phyloP scores from a whole-genome alignment of 495 filamentous ascomycete species.

The Trichoderma orchidacearum region DNA sequence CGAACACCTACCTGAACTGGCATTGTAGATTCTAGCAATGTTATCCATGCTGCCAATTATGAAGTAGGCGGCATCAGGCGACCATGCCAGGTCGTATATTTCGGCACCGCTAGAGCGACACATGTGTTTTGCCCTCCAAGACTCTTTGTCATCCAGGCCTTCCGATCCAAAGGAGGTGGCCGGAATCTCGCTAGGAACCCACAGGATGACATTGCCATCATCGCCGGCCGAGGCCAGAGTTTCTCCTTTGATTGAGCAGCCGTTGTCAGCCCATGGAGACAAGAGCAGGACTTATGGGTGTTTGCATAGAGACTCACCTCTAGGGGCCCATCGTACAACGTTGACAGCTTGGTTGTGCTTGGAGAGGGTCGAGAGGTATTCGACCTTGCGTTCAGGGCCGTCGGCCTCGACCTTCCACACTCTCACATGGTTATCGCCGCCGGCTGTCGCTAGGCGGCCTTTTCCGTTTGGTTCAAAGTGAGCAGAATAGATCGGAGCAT shows the following conservation, averaged over 20 bases:
- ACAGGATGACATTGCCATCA: conserved; percentile 90
- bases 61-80: conserved; percentile 88
- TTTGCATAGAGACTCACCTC: conserved; percentile 40
- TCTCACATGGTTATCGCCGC: conserved; percentile 94
- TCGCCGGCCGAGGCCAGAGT: conserved; percentile 90
- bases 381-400: conserved; percentile 77
- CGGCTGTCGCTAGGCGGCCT: conserved; percentile 81
- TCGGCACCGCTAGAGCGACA: conserved; percentile 82
- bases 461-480: conserved; percentile 94
- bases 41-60: conserved; percentile 99
- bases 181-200: conserved; percentile 72
- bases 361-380: conserved; percentile 77
- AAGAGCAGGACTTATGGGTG: not conserved
- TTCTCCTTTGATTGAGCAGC: conserved; percentile 49
- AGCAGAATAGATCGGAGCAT: conserved; percentile 85
- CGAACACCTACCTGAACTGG: conserved; percentile 60
- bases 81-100: conserved; percentile 98
- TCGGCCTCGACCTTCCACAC: conserved; percentile 84
- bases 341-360: conserved; percentile 98
- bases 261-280: conserved; percentile 5
- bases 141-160: conserved; percentile 82
- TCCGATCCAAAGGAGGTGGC: conserved; percentile 61
- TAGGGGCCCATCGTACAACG: conserved; percentile 89
- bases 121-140: conserved; percentile 96
- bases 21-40: conserved; percentile 91